phyloP scores from a whole-genome alignment of 345 rosid species.

The Populus simonii region DNA sequence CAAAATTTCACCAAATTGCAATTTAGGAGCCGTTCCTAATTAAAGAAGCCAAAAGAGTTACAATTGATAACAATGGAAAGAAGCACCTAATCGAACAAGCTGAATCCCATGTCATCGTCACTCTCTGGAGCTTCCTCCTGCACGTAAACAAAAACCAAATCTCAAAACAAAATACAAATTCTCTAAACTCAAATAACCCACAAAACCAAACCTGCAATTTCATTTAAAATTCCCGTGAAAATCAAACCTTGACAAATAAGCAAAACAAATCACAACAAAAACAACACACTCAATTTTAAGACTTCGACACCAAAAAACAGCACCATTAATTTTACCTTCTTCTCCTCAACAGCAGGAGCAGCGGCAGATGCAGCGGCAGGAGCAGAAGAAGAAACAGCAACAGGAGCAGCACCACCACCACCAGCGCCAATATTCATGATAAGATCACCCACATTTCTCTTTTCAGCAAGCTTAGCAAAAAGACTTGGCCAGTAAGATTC shows the following conservation, averaged over 20 bases:
- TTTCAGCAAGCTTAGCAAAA: constrained; percentile 59
- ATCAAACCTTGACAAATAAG: not conserved
- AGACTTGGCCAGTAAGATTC: constrained; percentile 72
- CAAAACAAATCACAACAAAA: not conserved
- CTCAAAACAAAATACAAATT: not conserved
- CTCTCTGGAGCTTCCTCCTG: constrained; percentile 32
- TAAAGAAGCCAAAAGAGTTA: not conserved
- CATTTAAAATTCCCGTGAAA: not conserved
- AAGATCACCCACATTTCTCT: constrained; percentile 47
- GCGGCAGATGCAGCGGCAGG: constrained; percentile 30
- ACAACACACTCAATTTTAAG: not conserved
- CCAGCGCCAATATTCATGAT: constrained; percentile 50
- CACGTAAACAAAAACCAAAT: not conserved
- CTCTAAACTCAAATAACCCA: too few species aligned
- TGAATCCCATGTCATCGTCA: constrained; percentile 32
- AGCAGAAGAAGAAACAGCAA: constrained; percentile 32
- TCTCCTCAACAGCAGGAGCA: constrained; percentile 42
- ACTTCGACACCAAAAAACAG: not conserved
- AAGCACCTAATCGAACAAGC: constrained; percentile 25
- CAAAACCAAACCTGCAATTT: not conserved
- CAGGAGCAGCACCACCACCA: constrained; percentile 39
- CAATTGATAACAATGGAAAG: not conserved
- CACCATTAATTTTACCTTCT: constrained; percentile 19
- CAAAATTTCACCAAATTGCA: not conserved
- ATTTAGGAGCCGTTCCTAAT: not conserved